A percentile compares a stretch with the other conserved stretches of the same genome.
These are phyloP conservation scores for Candida verbasci DNA, from an alignment of 805 yeast genomes.

Conservation along the genomic window DNA sequence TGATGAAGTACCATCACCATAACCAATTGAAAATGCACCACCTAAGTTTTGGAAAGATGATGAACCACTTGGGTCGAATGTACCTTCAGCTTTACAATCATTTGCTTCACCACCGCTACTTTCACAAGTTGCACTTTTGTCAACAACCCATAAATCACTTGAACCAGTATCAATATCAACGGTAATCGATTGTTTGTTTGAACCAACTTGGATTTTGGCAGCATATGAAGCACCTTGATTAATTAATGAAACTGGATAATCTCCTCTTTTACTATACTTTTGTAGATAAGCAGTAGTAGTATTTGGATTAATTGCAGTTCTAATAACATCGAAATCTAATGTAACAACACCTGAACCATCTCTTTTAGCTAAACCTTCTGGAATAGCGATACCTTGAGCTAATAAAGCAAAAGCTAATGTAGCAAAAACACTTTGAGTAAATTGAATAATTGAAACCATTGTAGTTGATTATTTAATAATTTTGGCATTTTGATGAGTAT, in stretches of 20 bases:
- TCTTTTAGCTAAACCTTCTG: conserved; percentile 5
- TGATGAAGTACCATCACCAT: conserved; percentile 9
- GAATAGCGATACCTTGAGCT: conserved; percentile 9
- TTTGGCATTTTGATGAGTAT: too few species aligned
- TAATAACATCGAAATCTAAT: conserved; percentile 8
- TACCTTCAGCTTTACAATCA: conserved; percentile 9
- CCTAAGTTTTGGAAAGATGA: conserved; percentile 6
- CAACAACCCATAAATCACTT: conserved; percentile 25
- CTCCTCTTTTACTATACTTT: background rate
- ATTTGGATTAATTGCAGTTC: background rate
- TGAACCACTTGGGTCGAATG: conserved; percentile 12
- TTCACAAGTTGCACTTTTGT: conserved; percentile 17
- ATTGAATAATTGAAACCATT: conserved; percentile 9
- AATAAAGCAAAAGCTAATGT: conserved; percentile 8
- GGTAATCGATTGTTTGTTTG: conserved; percentile 14
- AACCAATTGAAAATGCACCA: conserved; percentile 7
- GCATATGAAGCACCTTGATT: conserved; percentile 1
- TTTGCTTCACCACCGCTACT: too few species aligned
- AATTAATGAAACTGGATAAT: conserved; percentile 8
- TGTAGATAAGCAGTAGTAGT: background rate
- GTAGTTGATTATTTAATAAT: background rate
- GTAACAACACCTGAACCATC: conserved; percentile 5
- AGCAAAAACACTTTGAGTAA: conserved; percentile 6
- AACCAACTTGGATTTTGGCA: conserved; percentile 9
- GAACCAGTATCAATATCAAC: conserved; percentile 25